A percentile compares a stretch with the other conserved stretches of the same genome.
Conservation (phyloP, 306 rosid species). For the Malus asiatica region DNA sequence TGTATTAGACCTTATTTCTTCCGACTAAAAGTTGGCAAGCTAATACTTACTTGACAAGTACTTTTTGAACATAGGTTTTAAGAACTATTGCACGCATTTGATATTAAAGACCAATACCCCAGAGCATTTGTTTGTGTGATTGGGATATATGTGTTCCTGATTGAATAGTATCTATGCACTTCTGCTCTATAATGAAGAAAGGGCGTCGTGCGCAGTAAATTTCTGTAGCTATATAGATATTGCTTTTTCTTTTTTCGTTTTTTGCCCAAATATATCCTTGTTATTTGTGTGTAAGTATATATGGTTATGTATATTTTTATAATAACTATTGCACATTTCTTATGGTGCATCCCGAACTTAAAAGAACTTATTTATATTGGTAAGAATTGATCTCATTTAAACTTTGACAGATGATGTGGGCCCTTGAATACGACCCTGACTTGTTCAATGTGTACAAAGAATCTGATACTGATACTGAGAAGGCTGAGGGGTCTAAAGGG, state of each 20-base stretch:
- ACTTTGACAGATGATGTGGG: slow-evolving; percentile 96
- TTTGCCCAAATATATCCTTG: neutral
- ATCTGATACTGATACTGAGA: slow-evolving; percentile 34
- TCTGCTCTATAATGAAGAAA: neutral
- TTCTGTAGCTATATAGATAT: neutral
- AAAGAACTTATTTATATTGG: neutral
- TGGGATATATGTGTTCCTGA: neutral
- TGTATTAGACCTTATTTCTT: neutral
- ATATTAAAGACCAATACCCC: neutral
- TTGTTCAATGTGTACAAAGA: slow-evolving; percentile 65
- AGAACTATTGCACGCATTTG: neutral
- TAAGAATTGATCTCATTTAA: neutral
- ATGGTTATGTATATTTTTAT: neutral
- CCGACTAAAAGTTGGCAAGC: neutral
- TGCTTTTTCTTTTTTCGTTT: neutral
- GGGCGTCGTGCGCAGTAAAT: neutral
- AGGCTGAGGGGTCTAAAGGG: slow-evolving; percentile 46
- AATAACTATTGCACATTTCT: neutral
- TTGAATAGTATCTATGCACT: neutral
- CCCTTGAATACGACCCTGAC: slow-evolving; percentile 86
- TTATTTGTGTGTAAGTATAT: neutral
- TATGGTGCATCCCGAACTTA: neutral
- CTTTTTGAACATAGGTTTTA: neutral
- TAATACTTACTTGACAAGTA: neutral
- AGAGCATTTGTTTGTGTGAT: neutral